These are phyloP conservation scores for Diddensiella santjacobensis DNA, from an alignment of 805 yeast species.

Conservation along the genomic window DNA sequence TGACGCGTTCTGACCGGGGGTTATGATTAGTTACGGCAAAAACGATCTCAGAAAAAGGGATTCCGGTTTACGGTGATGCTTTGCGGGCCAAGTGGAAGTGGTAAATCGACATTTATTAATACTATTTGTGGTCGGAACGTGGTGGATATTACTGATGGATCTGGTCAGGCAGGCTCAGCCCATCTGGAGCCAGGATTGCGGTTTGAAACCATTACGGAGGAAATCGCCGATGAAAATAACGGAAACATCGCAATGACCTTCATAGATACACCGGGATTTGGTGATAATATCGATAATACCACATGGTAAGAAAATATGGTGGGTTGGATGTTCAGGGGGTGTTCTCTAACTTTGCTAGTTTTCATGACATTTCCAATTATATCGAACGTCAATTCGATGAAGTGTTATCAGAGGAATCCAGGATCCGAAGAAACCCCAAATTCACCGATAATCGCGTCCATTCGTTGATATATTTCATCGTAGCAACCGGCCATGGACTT, in stretches of 20 bases:
- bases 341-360: too few species aligned
- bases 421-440: slow-evolving; percentile 68
- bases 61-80: slow-evolving; percentile 83
- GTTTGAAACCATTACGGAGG: slow-evolving; percentile 35
- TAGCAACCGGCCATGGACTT: slow-evolving; percentile 50
- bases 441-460: slow-evolving; percentile 73
- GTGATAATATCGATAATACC: slow-evolving; percentile 68
- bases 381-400: slow-evolving; percentile 69
- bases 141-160: slow-evolving; percentile 39
- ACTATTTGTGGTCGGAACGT: slow-evolving; percentile 81
- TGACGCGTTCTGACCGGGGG: too few species aligned
- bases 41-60: slow-evolving; percentile 77
- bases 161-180: slow-evolving; percentile 26
- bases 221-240: slow-evolving; percentile 57
- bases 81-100: slow-evolving; percentile 85
- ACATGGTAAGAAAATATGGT: slow-evolving; percentile 32
- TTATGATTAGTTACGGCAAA: slow-evolving; percentile 59
- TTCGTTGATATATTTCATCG: slow-evolving; percentile 71
- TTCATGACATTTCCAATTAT: slow-evolving; percentile 50
- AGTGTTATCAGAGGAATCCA: slow-evolving; percentile 71
- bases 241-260: slow-evolving; percentile 62
- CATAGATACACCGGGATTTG: slow-evolving; percentile 73
- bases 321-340: slow-evolving; percentile 69
- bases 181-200: slow-evolving; percentile 37
- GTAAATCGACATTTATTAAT: slow-evolving; percentile 89